Conservation (phyloP, 306 rosid species). For the Crotalaria pallida region DNA sequence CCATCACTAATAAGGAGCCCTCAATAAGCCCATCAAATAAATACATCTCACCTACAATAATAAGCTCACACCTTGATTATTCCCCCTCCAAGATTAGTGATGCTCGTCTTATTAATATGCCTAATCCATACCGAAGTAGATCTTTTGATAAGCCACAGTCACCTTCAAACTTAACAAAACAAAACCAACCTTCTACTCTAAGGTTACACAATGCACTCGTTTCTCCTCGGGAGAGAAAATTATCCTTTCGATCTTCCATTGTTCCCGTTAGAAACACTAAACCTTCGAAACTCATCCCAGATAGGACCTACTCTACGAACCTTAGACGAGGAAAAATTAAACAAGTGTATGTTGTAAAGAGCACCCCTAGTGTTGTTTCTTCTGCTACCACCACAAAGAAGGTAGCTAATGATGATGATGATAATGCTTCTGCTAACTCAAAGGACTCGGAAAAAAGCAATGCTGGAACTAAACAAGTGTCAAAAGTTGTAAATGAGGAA, state of each 20-base stretch:
- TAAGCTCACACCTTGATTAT: slow-evolving; percentile 43
- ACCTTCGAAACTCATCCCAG: slow-evolving; percentile 15
- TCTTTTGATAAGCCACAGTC: slow-evolving; percentile 77
- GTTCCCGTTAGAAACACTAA: neutral
- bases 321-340: slow-evolving; percentile 9
- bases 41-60: slow-evolving; percentile 60
- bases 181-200: slow-evolving; percentile 31
- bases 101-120: no score
- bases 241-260: neutral
- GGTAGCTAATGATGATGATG: no score
- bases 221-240: slow-evolving; percentile 26
- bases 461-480: no score
- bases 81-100: slow-evolving; percentile 30
- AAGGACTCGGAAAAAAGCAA: no score
- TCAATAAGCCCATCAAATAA: slow-evolving; percentile 34
- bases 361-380: neutral
- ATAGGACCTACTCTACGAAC: neutral
- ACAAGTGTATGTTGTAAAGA: slow-evolving; percentile 5
- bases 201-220: slow-evolving; percentile 24
- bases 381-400: slow-evolving; percentile 33
- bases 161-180: slow-evolving; percentile 31
- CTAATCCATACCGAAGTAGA: no score
- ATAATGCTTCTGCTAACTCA: neutral
- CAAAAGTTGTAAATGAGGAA: slow-evolving; percentile 15
- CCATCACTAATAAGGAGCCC: slow-evolving; percentile 4